These are phyloP conservation scores for Nidularia pulvinata DNA, from an alignment of 768 basidiomycete genomes.

Conservation along the genomic window DNA sequence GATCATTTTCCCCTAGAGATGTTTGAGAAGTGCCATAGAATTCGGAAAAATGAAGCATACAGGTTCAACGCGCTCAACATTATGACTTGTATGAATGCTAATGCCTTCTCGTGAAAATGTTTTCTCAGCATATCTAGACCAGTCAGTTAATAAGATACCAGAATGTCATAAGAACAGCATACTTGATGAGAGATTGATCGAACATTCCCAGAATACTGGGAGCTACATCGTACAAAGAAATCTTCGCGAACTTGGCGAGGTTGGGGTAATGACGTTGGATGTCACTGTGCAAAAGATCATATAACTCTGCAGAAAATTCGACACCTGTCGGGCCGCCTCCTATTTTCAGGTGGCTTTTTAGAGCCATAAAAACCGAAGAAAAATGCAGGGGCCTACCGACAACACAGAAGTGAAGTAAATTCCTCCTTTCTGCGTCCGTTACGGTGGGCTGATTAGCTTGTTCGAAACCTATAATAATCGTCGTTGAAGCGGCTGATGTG, in stretches of 20 bases:
- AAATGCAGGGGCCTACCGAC: conserved; percentile 52
- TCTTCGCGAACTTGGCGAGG: conserved; percentile 62
- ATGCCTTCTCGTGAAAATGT: conserved; percentile 79
- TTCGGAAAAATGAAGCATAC: conserved; percentile 24
- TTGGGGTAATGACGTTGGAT: conserved; percentile 59
- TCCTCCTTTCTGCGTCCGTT: conserved; percentile 71
- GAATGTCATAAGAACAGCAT: conserved; percentile 11
- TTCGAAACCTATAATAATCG: conserved; percentile 59
- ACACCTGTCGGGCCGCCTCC: conserved; percentile 82
- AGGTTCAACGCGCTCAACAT: conserved; percentile 68
- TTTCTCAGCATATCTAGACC: conserved; percentile 59
- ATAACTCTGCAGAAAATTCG: conserved; percentile 83
- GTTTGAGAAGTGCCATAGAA: background rate
- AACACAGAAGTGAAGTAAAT: conserved; percentile 83
- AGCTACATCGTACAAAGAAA: conserved; percentile 84
- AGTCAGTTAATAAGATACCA: background rate
- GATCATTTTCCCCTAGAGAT: conserved; percentile 56
- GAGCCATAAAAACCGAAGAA: too few species aligned
- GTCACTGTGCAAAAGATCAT: conserved; percentile 75
- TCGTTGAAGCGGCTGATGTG: background rate
- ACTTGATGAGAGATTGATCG: conserved; percentile 66
- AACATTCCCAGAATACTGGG: conserved; percentile 75
- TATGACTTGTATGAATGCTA: conserved; percentile 66
- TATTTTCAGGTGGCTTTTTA: conserved; percentile 11
- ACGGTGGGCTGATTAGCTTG: conserved; percentile 83